phyloP scores from a whole-genome alignment of 169 alveolate species.

The Plasmodium relictum region DNA sequence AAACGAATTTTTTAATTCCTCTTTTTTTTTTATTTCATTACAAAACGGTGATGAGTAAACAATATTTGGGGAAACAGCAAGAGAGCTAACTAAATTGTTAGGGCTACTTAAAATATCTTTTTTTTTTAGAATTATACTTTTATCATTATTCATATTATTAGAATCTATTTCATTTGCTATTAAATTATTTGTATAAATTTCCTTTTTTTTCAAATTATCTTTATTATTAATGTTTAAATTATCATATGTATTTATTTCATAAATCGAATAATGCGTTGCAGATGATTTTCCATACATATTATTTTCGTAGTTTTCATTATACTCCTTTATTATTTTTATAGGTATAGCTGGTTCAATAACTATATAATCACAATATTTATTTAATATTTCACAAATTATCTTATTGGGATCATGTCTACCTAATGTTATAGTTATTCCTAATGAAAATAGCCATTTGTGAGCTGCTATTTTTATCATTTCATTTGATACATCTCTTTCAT shows the following conservation, averaged over 20 bases:
- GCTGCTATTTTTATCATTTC: conserved; percentile 73
- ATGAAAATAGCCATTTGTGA: conserved; percentile 67
- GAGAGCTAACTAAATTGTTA: conserved; percentile 22
- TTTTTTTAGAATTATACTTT: not conserved
- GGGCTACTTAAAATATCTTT: conserved; percentile 1
- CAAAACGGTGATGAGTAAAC: conserved; percentile 10
- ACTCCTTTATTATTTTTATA: conserved; percentile 62
- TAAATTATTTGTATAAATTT: not conserved
- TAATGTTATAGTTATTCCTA: conserved; percentile 77
- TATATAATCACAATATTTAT: conserved; percentile 72
- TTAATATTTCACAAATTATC: conserved; percentile 56
- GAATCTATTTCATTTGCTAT: not conserved
- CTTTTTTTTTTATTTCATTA: conserved; percentile 54
- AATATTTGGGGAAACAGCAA: conserved; percentile 25
- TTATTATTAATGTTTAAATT: conserved; percentile 6
- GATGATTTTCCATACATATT: conserved; percentile 19
- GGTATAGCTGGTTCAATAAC: conserved; percentile 77
- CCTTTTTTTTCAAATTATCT: not conserved
- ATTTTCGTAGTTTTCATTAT: conserved; percentile 14
- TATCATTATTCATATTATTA: conserved; percentile 11
- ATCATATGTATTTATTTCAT: conserved; percentile 25
- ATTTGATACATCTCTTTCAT: conserved; percentile 53
- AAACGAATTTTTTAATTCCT: not conserved
- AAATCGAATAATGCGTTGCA: conserved; percentile 66
- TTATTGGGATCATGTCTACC: conserved; percentile 74